phyloP scores from a whole-genome alignment of 176 grass and related monocot genomes.

The Panicum miliaceum region DNA sequence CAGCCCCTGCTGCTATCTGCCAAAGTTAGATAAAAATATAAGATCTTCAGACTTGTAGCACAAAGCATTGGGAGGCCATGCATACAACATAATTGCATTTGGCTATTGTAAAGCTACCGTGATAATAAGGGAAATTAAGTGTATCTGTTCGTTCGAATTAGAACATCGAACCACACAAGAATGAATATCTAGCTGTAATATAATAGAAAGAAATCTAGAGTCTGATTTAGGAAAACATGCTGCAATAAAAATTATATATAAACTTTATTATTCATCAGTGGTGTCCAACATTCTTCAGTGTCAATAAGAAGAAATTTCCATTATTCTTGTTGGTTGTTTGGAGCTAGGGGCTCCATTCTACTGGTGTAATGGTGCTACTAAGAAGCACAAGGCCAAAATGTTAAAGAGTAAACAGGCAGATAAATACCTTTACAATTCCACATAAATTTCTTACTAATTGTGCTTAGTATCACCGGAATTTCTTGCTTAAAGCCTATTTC shows the following conservation, averaged over 20 bases:
- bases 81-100: slow-evolving; percentile 28
- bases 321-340: slow-evolving; percentile 3
- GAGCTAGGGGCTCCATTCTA: not conserved
- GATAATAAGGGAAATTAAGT: slow-evolving; percentile 10
- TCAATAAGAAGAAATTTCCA: not conserved
- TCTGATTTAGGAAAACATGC: not conserved
- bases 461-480: not conserved
- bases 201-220: not conserved
- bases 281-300: not conserved
- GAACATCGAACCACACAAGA: not conserved
- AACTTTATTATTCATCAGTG: not conserved
- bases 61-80: not conserved
- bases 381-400: not conserved
- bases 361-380: not conserved
- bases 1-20: slow-evolving; percentile 90
- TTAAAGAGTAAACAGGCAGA: not conserved
- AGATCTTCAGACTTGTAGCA: slow-evolving; percentile 30
- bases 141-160: slow-evolving; percentile 19
- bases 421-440: not conserved
- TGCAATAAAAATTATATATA: not conserved
- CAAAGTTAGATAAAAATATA: slow-evolving; percentile 36
- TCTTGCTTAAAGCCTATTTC: not conserved
- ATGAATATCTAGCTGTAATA: not conserved
- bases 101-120: not conserved
- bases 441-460: slow-evolving; percentile 17